Evolutionary conservation across 2,329 filamentous ascomycete genomes (phyloP).

Genomic region (Cladobotryum mycophilum): DNA sequence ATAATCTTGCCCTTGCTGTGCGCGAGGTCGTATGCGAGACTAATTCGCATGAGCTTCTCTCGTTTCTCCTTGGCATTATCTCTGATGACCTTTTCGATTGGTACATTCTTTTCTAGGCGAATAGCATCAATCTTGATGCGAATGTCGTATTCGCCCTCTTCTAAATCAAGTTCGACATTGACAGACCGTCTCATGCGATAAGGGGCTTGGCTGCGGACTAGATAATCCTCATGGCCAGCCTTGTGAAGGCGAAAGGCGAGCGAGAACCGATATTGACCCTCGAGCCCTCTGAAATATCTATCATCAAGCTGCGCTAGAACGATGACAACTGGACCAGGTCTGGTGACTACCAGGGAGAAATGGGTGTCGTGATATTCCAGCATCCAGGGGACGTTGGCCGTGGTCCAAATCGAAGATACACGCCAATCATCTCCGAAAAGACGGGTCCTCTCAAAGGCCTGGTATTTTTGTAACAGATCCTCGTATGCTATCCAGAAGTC

Average conservation of each 20-base stretch:
- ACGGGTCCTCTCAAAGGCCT: slow-evolving; percentile 51
- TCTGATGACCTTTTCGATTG: slow-evolving; percentile 62
- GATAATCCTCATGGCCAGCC: slow-evolving; percentile 44
- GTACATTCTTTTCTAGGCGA: slow-evolving; percentile 42
- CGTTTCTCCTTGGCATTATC: slow-evolving; percentile 54
- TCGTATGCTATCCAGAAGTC: slow-evolving; percentile 56
- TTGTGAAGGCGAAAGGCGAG: slow-evolving; percentile 50
- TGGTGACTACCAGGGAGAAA: slow-evolving; percentile 45
- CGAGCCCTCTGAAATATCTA: slow-evolving; percentile 51
- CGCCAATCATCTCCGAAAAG: slow-evolving; percentile 52
- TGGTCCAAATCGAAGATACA: slow-evolving; percentile 42
- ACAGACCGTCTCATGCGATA: slow-evolving; percentile 65
- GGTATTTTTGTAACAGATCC: slow-evolving; percentile 53
- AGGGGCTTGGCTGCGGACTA: slow-evolving; percentile 47
- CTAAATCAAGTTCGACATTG: slow-evolving; percentile 68
- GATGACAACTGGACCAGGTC: slow-evolving; percentile 45
- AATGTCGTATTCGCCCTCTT: slow-evolving; percentile 68
- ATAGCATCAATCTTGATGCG: slow-evolving; percentile 68
- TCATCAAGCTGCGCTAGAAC: slow-evolving; percentile 53
- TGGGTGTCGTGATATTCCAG: slow-evolving; percentile 47
- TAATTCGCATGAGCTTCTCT: slow-evolving; percentile 69
- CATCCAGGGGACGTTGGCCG: slow-evolving; percentile 50
- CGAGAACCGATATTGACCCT: slow-evolving; percentile 50
- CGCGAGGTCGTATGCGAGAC: slow-evolving; percentile 63
- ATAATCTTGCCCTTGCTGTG: slow-evolving; percentile 56